These are phyloP conservation scores for Cladophialophora carrionii DNA, from an alignment of 2,329 filamentous ascomycete species.

Conservation along the genomic window DNA sequence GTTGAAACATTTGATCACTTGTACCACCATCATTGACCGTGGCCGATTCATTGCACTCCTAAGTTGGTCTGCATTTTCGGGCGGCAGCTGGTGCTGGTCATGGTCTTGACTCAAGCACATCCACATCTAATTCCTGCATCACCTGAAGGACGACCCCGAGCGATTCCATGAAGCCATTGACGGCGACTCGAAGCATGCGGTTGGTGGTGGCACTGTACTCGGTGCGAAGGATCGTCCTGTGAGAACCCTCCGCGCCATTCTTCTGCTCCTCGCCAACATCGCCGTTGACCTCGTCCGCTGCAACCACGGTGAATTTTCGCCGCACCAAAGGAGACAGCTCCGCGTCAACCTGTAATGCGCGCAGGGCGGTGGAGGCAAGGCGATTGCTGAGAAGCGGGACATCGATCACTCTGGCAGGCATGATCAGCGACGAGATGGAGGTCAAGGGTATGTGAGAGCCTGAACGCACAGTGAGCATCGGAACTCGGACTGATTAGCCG, in stretches of 20 bases:
- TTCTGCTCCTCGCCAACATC: slow-evolving; percentile 37
- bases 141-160: slow-evolving; percentile 81
- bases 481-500: slow-evolving; percentile 44
- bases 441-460: not conserved
- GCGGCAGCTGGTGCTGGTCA: slow-evolving; percentile 4
- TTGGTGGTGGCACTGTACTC: slow-evolving; percentile 89
- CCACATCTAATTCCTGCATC: slow-evolving; percentile 86
- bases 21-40: not conserved
- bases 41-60: not conserved
- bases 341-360: slow-evolving; percentile 78
- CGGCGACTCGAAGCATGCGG: slow-evolving; percentile 92
- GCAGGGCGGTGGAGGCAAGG: slow-evolving; percentile 74
- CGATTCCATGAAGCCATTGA: slow-evolving; percentile 95
- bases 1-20: not conserved
- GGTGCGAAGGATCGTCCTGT: slow-evolving; percentile 65
- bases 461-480: slow-evolving; percentile 46
- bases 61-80: not conserved
- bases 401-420: slow-evolving; percentile 64
- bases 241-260: slow-evolving; percentile 40
- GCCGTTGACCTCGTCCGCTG: slow-evolving; percentile 29
- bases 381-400: slow-evolving; percentile 80
- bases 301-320: slow-evolving; percentile 66
- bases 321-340: slow-evolving; percentile 85
- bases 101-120: slow-evolving; percentile 63
- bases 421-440: slow-evolving; percentile 5